These are phyloP conservation scores for Iberis amara DNA, from an alignment of 441 rosid species.

Conservation along the genomic window DNA sequence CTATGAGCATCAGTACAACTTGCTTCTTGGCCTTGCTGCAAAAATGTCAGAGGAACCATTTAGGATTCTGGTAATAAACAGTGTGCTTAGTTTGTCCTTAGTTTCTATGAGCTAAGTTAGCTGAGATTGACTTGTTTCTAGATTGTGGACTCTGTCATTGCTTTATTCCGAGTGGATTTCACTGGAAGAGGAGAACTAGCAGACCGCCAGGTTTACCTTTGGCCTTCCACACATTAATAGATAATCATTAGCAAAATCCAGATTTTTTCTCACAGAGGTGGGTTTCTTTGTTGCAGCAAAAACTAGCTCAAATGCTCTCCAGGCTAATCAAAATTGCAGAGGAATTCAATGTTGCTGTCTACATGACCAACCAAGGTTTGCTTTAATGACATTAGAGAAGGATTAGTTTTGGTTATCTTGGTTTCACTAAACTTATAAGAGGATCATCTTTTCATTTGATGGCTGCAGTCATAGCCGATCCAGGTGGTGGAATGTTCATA, in stretches of 20 bases:
- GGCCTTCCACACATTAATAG: neutral
- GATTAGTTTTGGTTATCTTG: no score
- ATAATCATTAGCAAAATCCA: constrained; percentile 1
- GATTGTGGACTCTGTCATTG: constrained; percentile 89
- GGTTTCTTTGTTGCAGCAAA: constrained; percentile 55
- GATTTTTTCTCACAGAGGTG: no score
- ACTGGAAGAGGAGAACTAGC: constrained; percentile 96
- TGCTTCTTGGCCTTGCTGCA: constrained; percentile 92
- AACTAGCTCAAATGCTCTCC: constrained; percentile 90
- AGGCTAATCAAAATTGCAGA: constrained; percentile 76
- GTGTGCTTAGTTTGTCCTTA: neutral
- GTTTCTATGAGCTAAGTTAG: neutral
- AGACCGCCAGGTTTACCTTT: constrained; percentile 65
- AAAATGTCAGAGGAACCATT: constrained; percentile 95
- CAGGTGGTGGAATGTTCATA: constrained; percentile 88
- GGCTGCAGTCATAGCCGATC: constrained; percentile 76
- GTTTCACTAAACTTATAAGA: neutral
- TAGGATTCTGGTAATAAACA: constrained; percentile 52
- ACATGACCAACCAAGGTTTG: constrained; percentile 87
- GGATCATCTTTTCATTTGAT: constrained; percentile 5
- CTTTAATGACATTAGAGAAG: neutral
- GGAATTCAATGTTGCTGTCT: constrained; percentile 88
- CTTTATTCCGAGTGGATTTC: constrained; percentile 85
- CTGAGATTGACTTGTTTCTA: constrained; percentile 29
- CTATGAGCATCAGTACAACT: constrained; percentile 82